Base-by-base conservation (phyloP, 768 basidiomycete species). In the Boletus subcaerulescens region DNA sequence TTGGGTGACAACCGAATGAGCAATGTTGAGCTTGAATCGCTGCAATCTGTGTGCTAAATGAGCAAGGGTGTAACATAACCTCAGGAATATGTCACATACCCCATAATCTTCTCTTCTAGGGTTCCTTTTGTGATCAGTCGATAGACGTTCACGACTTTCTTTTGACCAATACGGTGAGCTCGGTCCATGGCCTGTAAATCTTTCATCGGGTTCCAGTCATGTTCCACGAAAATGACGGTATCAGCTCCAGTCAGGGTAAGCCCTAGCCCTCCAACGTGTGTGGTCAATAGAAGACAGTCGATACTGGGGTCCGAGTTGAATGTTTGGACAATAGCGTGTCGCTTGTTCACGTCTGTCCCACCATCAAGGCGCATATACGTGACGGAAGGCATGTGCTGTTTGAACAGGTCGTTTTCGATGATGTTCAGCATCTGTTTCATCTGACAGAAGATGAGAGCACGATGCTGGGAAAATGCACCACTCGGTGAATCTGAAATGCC, bases 201-300 rank as follows among this genome's bases (percentile, higher is more conserved):
- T 71, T 98, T 98, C 94, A 96, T 97, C 8, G 97, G 97, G 70
- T 99, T 99, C 97, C 97, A 99, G 70, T 99, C 97, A 64, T 99
- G 97, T 69, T 99, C 97, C 49, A 99, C 93, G 64, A 99, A 99
- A 59, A 99, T 97, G 54, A 99, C 97, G 1, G 97, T 99, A 69
- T 99, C 97, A 8, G 97, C 97, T 20, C 97, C 96, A 0, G 97
- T 99, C 59, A 99, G 75, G 18, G 96, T 99, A 66, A 99, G 74
- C 8, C 97, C 97, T 26, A 99, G 76, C 3, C 97, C 97, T 53
- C 97, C 97, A 43, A 99, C 96, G 62, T 95, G 93, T 0, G 97
- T 99, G 1, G 97, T 99, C 53, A 99, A 79, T 11, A 99, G 77
- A 17, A 99, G 78, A 59, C 93, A 95, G 71, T 99, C 97, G 60